Evolutionary conservation across 306 rosid species (phyloP).

Genomic region (Dalbergia oliveri): DNA sequence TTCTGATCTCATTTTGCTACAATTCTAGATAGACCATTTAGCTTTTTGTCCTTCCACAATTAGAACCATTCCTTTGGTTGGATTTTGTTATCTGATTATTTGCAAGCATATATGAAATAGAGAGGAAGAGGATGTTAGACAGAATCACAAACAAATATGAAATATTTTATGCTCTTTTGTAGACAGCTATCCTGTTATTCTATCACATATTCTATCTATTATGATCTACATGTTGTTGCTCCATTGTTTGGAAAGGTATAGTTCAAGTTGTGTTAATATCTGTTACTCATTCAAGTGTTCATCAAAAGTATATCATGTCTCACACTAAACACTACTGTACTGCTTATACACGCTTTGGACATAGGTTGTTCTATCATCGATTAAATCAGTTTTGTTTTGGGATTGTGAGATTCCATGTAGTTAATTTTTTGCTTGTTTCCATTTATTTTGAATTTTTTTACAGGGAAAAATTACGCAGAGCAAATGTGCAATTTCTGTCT

Average conservation of each 20-base stretch:
- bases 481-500: slow-evolving; percentile 90
- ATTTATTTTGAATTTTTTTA: slow-evolving; percentile 30
- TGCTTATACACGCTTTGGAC: background rate
- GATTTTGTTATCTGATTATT: slow-evolving; percentile 1
- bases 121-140: slow-evolving; percentile 3
- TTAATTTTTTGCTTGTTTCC: background rate
- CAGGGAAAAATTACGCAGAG: slow-evolving; percentile 82
- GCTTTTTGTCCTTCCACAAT: slow-evolving; percentile 2
- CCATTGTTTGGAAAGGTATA: background rate
- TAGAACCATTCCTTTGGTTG: background rate
- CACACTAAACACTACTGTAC: background rate
- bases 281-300: slow-evolving; percentile 1
- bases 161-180: background rate
- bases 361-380: background rate
- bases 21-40: slow-evolving; percentile 7
- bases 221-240: slow-evolving; percentile 25
- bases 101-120: background rate
- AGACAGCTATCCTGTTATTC: background rate
- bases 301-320: background rate
- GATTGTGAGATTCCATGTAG: slow-evolving; percentile 13
- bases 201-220: background rate
- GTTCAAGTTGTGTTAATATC: background rate
- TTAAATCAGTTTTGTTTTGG: slow-evolving; percentile 20
- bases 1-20: background rate
- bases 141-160: background rate